Conservation (phyloP, 2,329 filamentous ascomycete species). For the Pyricularia pennisetigena region DNA sequence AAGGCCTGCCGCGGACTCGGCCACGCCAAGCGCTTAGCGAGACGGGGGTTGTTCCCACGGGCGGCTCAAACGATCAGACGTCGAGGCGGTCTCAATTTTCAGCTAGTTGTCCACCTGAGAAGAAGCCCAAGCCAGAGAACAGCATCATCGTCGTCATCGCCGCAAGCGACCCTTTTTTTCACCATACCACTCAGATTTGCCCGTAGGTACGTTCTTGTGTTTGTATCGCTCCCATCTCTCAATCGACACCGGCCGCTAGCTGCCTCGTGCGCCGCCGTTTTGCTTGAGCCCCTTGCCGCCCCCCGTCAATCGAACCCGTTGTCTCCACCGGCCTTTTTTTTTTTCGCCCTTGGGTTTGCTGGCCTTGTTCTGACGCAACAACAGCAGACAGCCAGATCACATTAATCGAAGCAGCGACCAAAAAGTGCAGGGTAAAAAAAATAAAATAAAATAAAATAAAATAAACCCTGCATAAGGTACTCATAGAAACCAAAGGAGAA, state of each 20-base stretch:
- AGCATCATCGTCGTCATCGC: constrained; percentile 1
- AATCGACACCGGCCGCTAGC: background rate
- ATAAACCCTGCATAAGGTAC: background rate
- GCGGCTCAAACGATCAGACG: constrained; percentile 1
- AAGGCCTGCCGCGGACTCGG: constrained; percentile 5
- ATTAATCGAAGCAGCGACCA: background rate
- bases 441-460: too few species aligned
- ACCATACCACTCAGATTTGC: background rate
- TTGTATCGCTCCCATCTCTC: background rate
- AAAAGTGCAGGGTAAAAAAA: background rate
- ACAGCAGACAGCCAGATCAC: background rate
- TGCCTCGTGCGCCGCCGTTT: constrained; percentile 1
- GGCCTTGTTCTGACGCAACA: background rate
- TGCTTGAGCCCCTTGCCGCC: background rate
- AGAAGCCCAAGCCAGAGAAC: background rate
- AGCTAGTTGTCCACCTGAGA: background rate
- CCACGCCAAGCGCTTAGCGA: constrained; percentile 18
- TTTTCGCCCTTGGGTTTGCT: background rate
- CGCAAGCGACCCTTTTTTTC: background rate
- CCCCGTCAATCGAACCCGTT: constrained; percentile 1
- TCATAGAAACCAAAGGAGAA: background rate
- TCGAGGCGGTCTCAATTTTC: constrained; percentile 10
- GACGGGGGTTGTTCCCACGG: constrained; percentile 10
- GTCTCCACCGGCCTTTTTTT: background rate
- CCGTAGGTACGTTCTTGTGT: background rate